phyloP scores from a whole-genome alignment of 164 flowering plant species.

The Liriodendron chinense region DNA sequence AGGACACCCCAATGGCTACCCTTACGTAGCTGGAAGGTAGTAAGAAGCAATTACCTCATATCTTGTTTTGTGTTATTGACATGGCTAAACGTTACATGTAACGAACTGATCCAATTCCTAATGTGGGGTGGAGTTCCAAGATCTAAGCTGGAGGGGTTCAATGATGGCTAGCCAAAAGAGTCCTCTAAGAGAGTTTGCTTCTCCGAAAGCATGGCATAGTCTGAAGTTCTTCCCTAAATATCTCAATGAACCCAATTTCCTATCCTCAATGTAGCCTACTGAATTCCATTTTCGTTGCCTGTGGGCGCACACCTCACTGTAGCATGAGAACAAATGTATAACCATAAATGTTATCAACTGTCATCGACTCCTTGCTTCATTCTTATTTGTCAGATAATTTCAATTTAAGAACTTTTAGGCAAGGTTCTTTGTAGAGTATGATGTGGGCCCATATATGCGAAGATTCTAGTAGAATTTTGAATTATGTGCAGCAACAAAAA shows the following conservation, averaged over 20 bases:
- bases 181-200: not conserved
- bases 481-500: no score
- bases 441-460: no score
- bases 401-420: no score
- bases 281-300: no score
- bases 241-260: not conserved
- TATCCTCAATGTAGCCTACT: not conserved
- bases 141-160: not conserved
- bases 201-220: not conserved
- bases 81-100: not conserved
- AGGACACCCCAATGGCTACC: slow-evolving; percentile 62
- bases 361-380: no score
- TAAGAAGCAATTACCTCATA: not conserved
- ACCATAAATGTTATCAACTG: no score
- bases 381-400: no score
- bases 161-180: not conserved
- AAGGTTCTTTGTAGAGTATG: no score
- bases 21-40: slow-evolving; percentile 75
- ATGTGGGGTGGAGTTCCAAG: no score
- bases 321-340: no score
- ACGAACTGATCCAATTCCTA: not conserved
- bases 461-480: no score
- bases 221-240: not conserved
- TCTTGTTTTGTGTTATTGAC: not conserved
- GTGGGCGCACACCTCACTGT: no score